Base-by-base conservation (phyloP, 331 rosid species). In the Dryas integrifolia region DNA sequence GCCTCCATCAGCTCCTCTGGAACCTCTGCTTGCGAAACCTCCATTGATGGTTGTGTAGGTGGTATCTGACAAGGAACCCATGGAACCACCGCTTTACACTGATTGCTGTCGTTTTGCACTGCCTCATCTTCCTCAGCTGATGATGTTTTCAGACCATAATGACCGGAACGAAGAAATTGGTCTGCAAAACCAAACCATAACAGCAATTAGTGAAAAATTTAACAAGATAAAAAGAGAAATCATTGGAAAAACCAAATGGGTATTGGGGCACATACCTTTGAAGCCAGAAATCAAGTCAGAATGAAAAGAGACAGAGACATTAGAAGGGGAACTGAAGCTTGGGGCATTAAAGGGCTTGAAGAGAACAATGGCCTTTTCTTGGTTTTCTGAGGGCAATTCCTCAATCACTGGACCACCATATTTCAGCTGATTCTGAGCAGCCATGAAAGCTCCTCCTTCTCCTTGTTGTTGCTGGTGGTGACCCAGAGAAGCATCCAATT, bases 301-400 rank as follows among this genome's bases (percentile, higher is more conserved):
- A 78, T 76, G 70, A 2, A 91, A 69, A 2, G 92, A 70, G 65
- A 92, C 45, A 11, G 95, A 88, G 72, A 84, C 47, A 76, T 72
- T 61, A 15, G 89, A 77, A 45, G 89, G 81, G 1, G 88, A 71
- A 3, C 45, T 68, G 9, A 76, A 30, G 9, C 53, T 72, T 39
- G 45, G 7, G 8, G 85, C 3, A 14, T 56, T 71, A 3, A 81
- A 48, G 0, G 96, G 91, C 38, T 81, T 89, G 85, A 91, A 91
- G 18, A 86, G 84, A 38, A 94, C 89, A 69, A 91, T 83, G 65
- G 98, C 96, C 55, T 82, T 94, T 61, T 89, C 93, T 1, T 85
- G 67, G 49, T 89, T 85, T 35, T 71, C 81, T 15, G 73, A 30
- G 26, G 49, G 66, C 75, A 77, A 62, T 74, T 74, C 83, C 77